Percentiles rank a stretch among this genome's conserved stretches.
phyloP scores from a whole-genome alignment of 176 grass and related monocot species.

The Zizania latifolia region DNA sequence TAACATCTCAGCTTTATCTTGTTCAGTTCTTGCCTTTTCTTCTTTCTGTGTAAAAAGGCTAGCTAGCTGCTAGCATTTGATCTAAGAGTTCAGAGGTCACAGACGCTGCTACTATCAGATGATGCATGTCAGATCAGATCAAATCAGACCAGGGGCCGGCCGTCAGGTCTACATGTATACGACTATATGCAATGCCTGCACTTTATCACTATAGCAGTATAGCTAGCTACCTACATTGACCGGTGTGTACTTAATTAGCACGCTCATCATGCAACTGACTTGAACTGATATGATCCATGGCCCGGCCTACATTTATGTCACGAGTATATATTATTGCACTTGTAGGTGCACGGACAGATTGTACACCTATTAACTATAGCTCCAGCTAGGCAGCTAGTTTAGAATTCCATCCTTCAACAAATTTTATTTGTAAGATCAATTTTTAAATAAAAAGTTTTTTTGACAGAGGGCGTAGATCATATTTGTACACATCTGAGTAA shows the following conservation, averaged over 20 bases:
- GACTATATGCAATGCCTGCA: not conserved
- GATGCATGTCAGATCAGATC: not conserved
- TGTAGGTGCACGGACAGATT: not conserved
- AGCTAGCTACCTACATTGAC: not conserved
- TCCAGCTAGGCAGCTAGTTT: no score
- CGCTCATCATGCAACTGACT: not conserved
- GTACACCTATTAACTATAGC: not conserved
- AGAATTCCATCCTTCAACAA: no score
- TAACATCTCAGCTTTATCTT: not conserved
- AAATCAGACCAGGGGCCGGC: not conserved
- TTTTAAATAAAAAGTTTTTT: no score
- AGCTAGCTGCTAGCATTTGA: not conserved
- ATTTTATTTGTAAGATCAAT: no score
- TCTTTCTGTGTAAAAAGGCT: not conserved
- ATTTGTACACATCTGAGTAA: no score
- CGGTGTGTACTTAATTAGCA: not conserved
- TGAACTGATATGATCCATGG: not conserved
- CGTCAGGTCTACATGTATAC: constrained; percentile 2
- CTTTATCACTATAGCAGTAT: not conserved
- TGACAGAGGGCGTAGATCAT: no score
- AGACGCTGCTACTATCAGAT: not conserved
- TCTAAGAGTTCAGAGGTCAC: not conserved
- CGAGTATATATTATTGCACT: not conserved
- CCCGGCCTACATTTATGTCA: not conserved
- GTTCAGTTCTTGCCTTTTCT: not conserved